Evolutionary conservation across 148 eudicot genomes (phyloP).

Genomic region (Persicaria maculosa): DNA sequence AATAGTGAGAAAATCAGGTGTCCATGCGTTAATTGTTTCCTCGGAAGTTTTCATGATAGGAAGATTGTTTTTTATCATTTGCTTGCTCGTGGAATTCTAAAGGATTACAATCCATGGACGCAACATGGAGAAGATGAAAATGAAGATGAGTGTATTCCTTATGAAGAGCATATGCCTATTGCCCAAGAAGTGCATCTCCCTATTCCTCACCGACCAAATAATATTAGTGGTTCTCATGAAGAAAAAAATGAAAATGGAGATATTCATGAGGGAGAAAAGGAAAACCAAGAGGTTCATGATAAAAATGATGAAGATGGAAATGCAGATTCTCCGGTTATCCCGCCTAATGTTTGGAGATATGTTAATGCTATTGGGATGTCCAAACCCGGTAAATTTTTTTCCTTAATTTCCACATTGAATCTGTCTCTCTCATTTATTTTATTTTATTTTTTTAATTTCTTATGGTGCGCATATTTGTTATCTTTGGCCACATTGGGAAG

Average conservation of each 20-base stretch:
- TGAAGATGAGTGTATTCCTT: slow-evolving; percentile 9
- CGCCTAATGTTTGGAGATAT: slow-evolving; percentile 5
- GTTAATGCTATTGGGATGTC: not conserved
- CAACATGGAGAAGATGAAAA: slow-evolving; percentile 11
- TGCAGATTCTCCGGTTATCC: not conserved
- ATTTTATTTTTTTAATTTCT: not conserved
- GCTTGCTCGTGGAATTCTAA: slow-evolving; percentile 12
- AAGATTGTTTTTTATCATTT: slow-evolving; percentile 8
- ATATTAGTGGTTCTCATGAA: slow-evolving; percentile 4
- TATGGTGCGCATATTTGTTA: not conserved
- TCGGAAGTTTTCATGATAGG: slow-evolving; percentile 4
- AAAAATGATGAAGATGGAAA: not conserved
- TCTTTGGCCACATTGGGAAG: not conserved
- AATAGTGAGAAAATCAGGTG: slow-evolving; percentile 7
- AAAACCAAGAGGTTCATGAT: not conserved
- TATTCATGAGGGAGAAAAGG: not conserved
- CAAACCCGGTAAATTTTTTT: not conserved
- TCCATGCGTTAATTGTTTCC: slow-evolving; percentile 9
- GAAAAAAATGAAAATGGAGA: not conserved
- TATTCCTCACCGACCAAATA: not conserved
- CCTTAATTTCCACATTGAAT: not conserved
- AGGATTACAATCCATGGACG: slow-evolving; percentile 10
- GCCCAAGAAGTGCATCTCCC: not conserved
- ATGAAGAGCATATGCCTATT: not conserved
- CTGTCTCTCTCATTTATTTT: not conserved